A percentile compares a stretch with the other conserved stretches of the same genome.
Evolutionary conservation across 306 rosid genomes (phyloP).

Genomic region (Medicago truncatula): DNA sequence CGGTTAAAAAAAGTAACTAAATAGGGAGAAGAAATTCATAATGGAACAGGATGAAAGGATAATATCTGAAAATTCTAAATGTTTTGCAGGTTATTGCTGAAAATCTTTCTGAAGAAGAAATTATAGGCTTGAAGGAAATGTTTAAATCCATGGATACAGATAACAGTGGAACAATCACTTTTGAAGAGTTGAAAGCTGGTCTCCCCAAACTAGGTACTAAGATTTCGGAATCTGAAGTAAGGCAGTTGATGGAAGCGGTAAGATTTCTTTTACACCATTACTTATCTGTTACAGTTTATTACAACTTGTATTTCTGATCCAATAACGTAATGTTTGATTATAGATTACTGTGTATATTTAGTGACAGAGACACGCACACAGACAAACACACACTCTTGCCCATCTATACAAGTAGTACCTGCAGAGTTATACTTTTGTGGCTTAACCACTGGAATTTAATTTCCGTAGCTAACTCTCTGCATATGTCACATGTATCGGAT

Average conservation of each 20-base stretch:
- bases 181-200: conserved; percentile 89
- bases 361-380: neutral
- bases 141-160: conserved; percentile 95
- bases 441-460: neutral
- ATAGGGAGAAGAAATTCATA: conserved; percentile 12
- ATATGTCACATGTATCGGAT: conserved; percentile 7
- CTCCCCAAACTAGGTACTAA: conserved; percentile 86
- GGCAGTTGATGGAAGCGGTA: conserved; percentile 95
- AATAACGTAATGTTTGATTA: neutral
- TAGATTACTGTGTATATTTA: neutral
- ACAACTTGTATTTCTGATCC: neutral
- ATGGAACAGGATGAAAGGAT: conserved; percentile 28
- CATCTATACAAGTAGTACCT: neutral
- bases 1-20: neutral
- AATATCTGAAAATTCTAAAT: conserved; percentile 18
- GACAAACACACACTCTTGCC: neutral
- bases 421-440: neutral
- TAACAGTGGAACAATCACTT: conserved; percentile 90
- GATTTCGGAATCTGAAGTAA: conserved; percentile 91
- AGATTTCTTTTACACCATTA: conserved; percentile 32
- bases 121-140: conserved; percentile 92
- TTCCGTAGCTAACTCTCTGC: conserved; percentile 2
- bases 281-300: neutral
- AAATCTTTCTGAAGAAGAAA: conserved; percentile 94
- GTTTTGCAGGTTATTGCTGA: conserved; percentile 83